Percentiles rank a stretch among this genome's conserved stretches.
These are phyloP conservation scores for Cutaneotrichosporon sp. DNA, from an alignment of 1,284 basidiomycete genomes.

Conservation along the genomic window DNA sequence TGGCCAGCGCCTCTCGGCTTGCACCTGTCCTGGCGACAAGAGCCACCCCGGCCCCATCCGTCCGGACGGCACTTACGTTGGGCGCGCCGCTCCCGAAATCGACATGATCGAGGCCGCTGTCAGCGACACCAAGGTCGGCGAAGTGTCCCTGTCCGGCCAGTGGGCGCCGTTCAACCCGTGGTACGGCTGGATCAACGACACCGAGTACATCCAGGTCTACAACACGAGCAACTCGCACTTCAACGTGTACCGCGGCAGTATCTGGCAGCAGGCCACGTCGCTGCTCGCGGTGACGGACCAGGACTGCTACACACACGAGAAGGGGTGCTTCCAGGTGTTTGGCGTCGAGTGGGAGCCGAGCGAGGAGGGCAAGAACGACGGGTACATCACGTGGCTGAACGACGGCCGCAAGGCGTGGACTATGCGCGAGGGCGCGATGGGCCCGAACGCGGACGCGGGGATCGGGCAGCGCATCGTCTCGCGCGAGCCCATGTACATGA, in stretches of 20 bases:
- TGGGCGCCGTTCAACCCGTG: constrained; percentile 52
- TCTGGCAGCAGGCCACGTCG: constrained; percentile 63
- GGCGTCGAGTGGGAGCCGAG: constrained; percentile 68
- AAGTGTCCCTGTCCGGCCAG: constrained; percentile 50
- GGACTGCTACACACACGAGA: constrained; percentile 52
- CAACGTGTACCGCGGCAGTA: constrained; percentile 61
- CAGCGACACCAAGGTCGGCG: constrained; percentile 32
- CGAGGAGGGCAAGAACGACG: constrained; percentile 40
- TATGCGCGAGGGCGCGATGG: constrained; percentile 68
- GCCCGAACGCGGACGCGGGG: constrained; percentile 64
- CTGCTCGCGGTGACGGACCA: constrained; percentile 41
- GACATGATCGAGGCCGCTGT: constrained; percentile 73
- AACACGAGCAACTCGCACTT: constrained; percentile 56
- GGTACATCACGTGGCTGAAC: constrained; percentile 81
- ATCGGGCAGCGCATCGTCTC: constrained; percentile 74
- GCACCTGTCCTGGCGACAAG: constrained; percentile 67
- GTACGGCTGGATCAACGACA: constrained; percentile 46
- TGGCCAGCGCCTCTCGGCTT: constrained; percentile 76
- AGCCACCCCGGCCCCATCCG: constrained; percentile 78
- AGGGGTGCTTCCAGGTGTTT: constrained; percentile 60
- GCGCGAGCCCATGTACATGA: constrained; percentile 73
- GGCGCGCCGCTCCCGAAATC: constrained; percentile 84
- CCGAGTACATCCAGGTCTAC: constrained; percentile 56
- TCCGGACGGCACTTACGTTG: constrained; percentile 68
- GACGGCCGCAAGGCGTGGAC: constrained; percentile 71